phyloP scores from a whole-genome alignment of 257 asterid genomes.

The Primulina huaijiensis region DNA sequence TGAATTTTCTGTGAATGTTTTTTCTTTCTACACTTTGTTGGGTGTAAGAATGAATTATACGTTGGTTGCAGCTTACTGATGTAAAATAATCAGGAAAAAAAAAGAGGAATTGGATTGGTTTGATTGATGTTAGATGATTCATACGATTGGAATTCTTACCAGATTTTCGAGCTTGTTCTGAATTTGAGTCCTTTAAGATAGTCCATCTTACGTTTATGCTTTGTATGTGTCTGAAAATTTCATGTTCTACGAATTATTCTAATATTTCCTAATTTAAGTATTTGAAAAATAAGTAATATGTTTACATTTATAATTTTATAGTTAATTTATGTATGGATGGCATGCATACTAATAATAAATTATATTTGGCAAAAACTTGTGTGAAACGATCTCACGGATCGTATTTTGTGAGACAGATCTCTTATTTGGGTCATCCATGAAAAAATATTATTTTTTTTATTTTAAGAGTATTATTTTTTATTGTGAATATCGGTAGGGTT shows the following conservation, averaged over 20 bases:
- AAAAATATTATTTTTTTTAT: too few species aligned
- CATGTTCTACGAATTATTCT: not conserved
- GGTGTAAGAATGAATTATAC: conserved; percentile 35
- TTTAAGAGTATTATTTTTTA: too few species aligned
- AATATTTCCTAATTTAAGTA: not conserved
- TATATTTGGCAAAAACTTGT: too few species aligned
- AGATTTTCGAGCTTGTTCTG: not conserved
- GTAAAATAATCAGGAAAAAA: conserved; percentile 35
- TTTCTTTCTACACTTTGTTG: conserved; percentile 6
- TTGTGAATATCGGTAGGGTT: too few species aligned
- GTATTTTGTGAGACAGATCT: too few species aligned
- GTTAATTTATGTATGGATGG: too few species aligned
- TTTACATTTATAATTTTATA: too few species aligned
- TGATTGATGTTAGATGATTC: conserved; percentile 22
- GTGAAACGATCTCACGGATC: too few species aligned
- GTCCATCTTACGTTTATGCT: not conserved
- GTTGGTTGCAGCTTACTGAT: conserved; percentile 29
- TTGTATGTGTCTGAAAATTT: not conserved
- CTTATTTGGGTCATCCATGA: too few species aligned
- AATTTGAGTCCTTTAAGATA: not conserved
- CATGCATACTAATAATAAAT: too few species aligned
- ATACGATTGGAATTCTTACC: not conserved
- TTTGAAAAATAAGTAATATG: too few species aligned
- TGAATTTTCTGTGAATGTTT: conserved; percentile 9
- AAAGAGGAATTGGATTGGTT: conserved; percentile 25